Conservation (phyloP, 352 stramenopile genomes). For the Phytophthora pini region DNA sequence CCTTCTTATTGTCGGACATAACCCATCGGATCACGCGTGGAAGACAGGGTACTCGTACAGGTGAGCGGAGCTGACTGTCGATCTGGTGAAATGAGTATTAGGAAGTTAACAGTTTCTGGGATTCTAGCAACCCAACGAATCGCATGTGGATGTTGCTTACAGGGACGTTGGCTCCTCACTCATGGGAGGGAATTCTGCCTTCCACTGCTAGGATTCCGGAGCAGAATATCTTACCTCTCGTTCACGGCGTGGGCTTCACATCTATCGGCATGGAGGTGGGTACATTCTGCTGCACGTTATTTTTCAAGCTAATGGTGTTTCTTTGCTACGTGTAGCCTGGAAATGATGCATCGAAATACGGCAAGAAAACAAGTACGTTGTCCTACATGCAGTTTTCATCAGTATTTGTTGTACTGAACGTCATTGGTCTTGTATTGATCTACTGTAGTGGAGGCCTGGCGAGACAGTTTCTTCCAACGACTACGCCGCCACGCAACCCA, state of each 20-base stretch:
- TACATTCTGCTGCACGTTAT: not conserved
- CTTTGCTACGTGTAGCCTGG: slow-evolving; percentile 52
- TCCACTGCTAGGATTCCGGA: slow-evolving; percentile 56
- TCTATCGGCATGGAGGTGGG: slow-evolving; percentile 83
- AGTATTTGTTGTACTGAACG: not conserved
- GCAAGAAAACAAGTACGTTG: slow-evolving; percentile 66
- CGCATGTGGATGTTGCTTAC: slow-evolving; percentile 90
- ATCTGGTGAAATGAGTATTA: not conserved
- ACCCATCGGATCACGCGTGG: slow-evolving; percentile 92
- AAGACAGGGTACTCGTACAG: slow-evolving; percentile 72
- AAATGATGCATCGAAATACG: slow-evolving; percentile 86
- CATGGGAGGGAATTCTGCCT: slow-evolving; percentile 73
- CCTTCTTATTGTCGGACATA: slow-evolving; percentile 89
- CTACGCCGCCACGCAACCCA: slow-evolving; percentile 59
- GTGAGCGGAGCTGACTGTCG: slow-evolving; percentile 14
- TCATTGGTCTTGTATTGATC: slow-evolving; percentile 1
- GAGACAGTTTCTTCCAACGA: slow-evolving; percentile 63
- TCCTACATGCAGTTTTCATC: not conserved
- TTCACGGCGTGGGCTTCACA: slow-evolving; percentile 79
- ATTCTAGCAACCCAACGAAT: slow-evolving; percentile 84
- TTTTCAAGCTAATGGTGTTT: slow-evolving; percentile 11
- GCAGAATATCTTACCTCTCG: slow-evolving; percentile 76
- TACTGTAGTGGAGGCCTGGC: slow-evolving; percentile 65
- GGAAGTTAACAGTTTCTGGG: slow-evolving; percentile 1
- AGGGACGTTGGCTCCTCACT: slow-evolving; percentile 57